Percentiles rank a stretch among this genome's conserved stretches.
These are phyloP conservation scores for Neonectria ditissima DNA, from an alignment of 2,329 filamentous ascomycete genomes.

Conservation along the genomic window DNA sequence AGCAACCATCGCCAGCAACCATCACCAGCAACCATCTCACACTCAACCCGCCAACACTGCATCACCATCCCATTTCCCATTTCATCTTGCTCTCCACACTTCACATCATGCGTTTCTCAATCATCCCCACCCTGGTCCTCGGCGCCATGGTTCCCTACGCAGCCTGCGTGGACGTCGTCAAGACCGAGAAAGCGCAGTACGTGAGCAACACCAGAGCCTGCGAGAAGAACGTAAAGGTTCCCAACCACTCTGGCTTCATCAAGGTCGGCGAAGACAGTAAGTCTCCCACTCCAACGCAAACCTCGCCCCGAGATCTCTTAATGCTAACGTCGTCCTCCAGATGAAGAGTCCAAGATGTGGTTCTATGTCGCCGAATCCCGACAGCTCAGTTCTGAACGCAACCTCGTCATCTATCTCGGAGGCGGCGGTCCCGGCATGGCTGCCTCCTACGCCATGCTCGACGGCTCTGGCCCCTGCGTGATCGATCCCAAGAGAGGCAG, in stretches of 20 bases:
- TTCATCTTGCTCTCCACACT: neutral
- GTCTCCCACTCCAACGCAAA: neutral
- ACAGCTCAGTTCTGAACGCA: neutral
- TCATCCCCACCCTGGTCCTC: neutral
- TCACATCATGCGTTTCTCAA: neutral
- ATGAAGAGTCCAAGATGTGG: neutral
- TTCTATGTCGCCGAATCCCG: constrained; percentile 19
- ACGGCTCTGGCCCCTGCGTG: constrained; percentile 20
- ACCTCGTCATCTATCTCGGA: constrained; percentile 21
- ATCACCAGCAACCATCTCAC: neutral
- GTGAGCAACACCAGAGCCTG: neutral
- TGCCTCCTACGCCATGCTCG: constrained; percentile 7
- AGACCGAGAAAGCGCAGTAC: neutral
- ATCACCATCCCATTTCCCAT: neutral
- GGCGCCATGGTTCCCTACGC: neutral
- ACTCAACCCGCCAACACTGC: neutral
- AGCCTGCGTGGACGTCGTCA: neutral
- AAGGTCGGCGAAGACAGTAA: neutral
- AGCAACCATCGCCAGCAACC: neutral
- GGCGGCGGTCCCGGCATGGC: constrained; percentile 21
- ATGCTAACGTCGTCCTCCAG: neutral
- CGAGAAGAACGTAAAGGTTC: neutral
- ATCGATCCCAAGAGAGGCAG: neutral
- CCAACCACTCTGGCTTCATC: neutral
- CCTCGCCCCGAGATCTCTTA: neutral